Base-by-base conservation (phyloP, 371 early-diverging fungal species). In the Syncephalastrum contaminatum region DNA sequence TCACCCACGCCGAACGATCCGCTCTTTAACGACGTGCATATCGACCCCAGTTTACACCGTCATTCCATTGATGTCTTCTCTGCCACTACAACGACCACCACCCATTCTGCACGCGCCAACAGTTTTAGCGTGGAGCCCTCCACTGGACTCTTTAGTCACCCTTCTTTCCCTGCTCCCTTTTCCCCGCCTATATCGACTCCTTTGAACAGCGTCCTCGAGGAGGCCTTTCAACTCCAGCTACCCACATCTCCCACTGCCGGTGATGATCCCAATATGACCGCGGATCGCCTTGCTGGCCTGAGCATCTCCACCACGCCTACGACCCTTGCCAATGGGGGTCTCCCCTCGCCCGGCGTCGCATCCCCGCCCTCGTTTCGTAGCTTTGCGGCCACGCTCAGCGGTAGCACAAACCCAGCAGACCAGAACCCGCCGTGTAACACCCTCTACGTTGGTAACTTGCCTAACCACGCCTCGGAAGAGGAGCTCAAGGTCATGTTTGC, bases 341-440 rank as follows among this genome's bases (percentile, higher is more conserved):
- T 63, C 4, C 46, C 59, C 2, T 63, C 63, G 13, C 54, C 48
- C 6, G 51, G 63, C 1, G 39, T 59, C 16, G 55, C 55, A 10
- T 63, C 63, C n/a, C 63, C 63, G 18, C 57, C 63, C 13, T 27
- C 53, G 5, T 63, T 52, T 22, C 58, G 49, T 19, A 58, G 49
- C 47, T 62, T 62, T 43, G 53, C 53, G n/a, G 30, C 39, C 39
- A 19, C 48, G 16, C 21, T 30, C 15, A 27, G 39, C 49, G 46
- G 60, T 20, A 51, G 48, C 30, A 60, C 74, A 3, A 88, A 88
- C 60, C 95, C 62, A 10, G 62, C 57, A n/a, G 63, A 94, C 74
- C 92, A 93, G 63, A 94, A 97, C 69, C 95, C 95, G 16, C 96
- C 96, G 1, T 95, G 97, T 77, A 97, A 95, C 67, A 95, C 96